Conservation (phyloP, 2,329 filamentous ascomycete genomes). For the Aureobasidium zeae region DNA sequence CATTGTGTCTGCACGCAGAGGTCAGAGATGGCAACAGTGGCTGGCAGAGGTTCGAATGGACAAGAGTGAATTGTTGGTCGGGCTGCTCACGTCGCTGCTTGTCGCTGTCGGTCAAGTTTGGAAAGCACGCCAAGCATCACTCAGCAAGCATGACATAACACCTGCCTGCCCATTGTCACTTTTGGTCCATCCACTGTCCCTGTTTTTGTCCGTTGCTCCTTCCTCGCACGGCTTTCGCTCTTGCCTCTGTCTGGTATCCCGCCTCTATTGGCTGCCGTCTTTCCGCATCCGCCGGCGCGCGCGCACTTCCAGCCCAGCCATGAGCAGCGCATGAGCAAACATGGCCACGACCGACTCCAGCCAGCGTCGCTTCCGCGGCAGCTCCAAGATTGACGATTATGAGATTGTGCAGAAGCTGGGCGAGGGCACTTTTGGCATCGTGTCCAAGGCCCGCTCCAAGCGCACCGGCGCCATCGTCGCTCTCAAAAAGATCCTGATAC, state of each 20-base stretch:
- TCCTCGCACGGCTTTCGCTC: background rate
- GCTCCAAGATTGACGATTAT: slow-evolving; percentile 73
- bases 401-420: slow-evolving; percentile 72
- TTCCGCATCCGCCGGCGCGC: background rate
- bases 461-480: slow-evolving; percentile 69
- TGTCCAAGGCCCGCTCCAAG: slow-evolving; percentile 76
- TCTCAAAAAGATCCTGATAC: slow-evolving; percentile 98
- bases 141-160: no score
- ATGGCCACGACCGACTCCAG: slow-evolving; percentile 36
- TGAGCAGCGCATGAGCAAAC: background rate
- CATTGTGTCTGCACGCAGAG: slow-evolving; percentile 11
- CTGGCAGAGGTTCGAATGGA: no score
- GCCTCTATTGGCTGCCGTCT: background rate
- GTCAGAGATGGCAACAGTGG: background rate
- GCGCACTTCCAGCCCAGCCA: background rate
- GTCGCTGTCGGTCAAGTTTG: background rate
- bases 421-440: slow-evolving; percentile 94
- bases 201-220: no score
- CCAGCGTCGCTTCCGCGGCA: slow-evolving; percentile 62
- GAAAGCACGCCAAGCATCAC: background rate
- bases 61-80: no score
- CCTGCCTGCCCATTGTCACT: no score
- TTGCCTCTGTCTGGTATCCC: background rate
- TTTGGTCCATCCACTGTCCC: no score
- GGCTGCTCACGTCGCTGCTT: background rate